phyloP scores from a whole-genome alignment of 306 rosid genomes.

The Benincasa hispida region DNA sequence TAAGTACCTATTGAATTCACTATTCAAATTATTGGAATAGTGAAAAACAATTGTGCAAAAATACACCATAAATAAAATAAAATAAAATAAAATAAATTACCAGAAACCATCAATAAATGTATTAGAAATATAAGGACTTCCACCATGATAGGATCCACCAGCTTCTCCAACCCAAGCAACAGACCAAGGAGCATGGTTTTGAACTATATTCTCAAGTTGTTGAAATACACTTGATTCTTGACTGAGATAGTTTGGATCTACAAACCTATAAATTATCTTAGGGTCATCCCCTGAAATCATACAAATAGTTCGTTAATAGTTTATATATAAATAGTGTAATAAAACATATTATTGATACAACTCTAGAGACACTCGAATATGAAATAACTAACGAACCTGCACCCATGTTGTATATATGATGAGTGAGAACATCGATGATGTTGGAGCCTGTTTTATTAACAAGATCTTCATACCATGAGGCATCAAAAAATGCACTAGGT shows the following conservation, averaged over 20 bases:
- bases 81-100: constrained; percentile 25
- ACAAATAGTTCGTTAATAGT: neutral
- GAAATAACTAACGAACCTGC: constrained; percentile 37
- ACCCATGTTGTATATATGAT: constrained; percentile 79
- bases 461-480: constrained; percentile 49
- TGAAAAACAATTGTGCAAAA: neutral
- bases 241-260: constrained; percentile 47
- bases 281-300: constrained; percentile 43
- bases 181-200: constrained; percentile 58
- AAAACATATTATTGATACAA: too few relatives aligned
- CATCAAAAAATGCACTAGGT: constrained; percentile 72
- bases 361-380: too few relatives aligned
- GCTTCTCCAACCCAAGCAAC: constrained; percentile 93
- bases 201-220: constrained; percentile 34
- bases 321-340: neutral
- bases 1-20: neutral
- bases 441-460: constrained; percentile 53
- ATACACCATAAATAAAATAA: too few relatives aligned
- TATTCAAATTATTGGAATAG: neutral
- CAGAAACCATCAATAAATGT: constrained; percentile 74
- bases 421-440: constrained; percentile 39
- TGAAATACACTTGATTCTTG: constrained; percentile 22
- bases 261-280: constrained; percentile 27
- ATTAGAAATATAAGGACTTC: constrained; percentile 54
- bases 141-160: constrained; percentile 82